Base-by-base conservation (phyloP, 306 rosid genomes). In the Urtica urens region DNA sequence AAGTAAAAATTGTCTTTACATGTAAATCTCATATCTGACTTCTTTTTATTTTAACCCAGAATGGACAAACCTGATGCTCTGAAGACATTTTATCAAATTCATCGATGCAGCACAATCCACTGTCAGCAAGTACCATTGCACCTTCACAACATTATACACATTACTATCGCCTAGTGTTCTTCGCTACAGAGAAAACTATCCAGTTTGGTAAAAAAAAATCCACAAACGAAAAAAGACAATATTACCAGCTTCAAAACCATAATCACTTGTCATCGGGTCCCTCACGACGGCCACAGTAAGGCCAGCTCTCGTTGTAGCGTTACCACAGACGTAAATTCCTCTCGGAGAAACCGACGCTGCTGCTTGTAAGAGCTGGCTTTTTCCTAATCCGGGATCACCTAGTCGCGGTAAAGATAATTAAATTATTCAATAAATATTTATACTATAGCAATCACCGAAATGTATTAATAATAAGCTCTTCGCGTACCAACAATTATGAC, bases 321-420 rank as follows among this genome's bases (percentile, higher is more conserved):
- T 90, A 28, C 97, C 97, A 53, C 93, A 88, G 44, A 90, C 92
- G 78, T 84, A 90, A 65, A 90, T 81, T 49, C 97, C 97, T 7
- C 87, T 83, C 13, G 94, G 85, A 64, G 95, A 90, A 74, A 84
- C 71, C 38, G 82, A 87, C 35, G 94, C 82, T 27, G 97, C 92
- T 50, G 97, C 97, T 81, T 84, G 95, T 51, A 84, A 79, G 62
- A 90, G 63, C 60, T 84, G 95, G 69, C 93, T 90, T 71, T 90
- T 84, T 51, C 97, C 97, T 27, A 90, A 71, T 66, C 97, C 95
- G 66, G 93, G 95, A 73, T 84, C 93, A 59, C 97, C 97, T 84
- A 57, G 14, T 23, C 29, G 25, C 3, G 3, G 10, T 46, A 10
- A 12, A 24, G 14, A 14, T 13, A 8, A 21, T 1, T 13, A 46